Evolutionary conservation across 257 asterid genomes (phyloP), one percentile per base, ranked within the genome.

Genomic region (Penstemon davidsonii): DNA sequence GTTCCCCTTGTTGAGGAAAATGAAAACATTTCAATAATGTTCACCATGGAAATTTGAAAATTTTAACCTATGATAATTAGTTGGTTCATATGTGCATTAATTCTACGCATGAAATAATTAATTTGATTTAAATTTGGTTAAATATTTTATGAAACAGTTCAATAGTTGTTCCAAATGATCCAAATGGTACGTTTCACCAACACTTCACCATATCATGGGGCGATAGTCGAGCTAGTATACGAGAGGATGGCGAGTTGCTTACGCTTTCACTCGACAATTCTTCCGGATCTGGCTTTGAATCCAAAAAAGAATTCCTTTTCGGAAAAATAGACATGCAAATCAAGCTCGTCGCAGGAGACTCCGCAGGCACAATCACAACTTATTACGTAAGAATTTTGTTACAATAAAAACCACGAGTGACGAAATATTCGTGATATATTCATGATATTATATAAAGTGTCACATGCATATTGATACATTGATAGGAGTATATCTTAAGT

Each of bases 181-280:
- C 63, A 49, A 86, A 91, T 60, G 96, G 92, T 3, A 85, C 91
- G 7, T 87, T 91, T 59, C 52, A 82, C 75, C 70, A 73, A 15
- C 77, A 85, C 33, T 81, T 91, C 19, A 55, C 85, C 40, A 55
- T 84, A 46, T 49, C 96, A 1, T 91, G 95, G 96, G 97, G 96
- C 3, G 95, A 87, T 47, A 72, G 54, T 6, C 77, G 79, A 7
- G 84, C 85, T 0, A 78, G 71, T 7, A 86, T 88, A 45, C 67
- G 57, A 1, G 82, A 91, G 13, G 64, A 64, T 7, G 97, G 95
- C 5, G 97, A 91, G 75, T 87, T 91, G 64, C 88, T 91, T 8
- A 84, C 84, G 6, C 77, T 91, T 42, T 82, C 92, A 11, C 86
- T 91, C 38, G 59, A 54, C 39, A 7, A 54, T 19, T 36, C 33